Evolutionary conservation across 306 rosid species (phyloP).

Genomic region (Glycine latifolia): DNA sequence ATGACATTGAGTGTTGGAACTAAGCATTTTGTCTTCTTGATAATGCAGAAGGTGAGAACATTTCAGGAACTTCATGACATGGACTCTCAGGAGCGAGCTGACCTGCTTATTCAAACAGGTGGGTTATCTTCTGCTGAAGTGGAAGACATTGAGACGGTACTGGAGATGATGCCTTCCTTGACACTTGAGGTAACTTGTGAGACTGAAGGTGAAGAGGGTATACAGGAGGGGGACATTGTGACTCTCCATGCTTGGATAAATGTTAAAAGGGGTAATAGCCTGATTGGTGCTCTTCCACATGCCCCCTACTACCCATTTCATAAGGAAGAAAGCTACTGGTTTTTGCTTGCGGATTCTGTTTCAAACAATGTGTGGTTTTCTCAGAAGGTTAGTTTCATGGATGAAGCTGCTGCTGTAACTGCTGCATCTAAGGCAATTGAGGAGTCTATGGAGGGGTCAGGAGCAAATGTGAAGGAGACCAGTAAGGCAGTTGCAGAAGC

Average conservation of each 20-base stretch:
- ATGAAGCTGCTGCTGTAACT: slow-evolving; percentile 84
- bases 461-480: slow-evolving; percentile 79
- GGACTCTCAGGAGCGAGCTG: slow-evolving; percentile 79
- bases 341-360: slow-evolving; percentile 81
- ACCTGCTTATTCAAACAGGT: slow-evolving; percentile 78
- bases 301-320: slow-evolving; percentile 88
- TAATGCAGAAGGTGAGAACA: slow-evolving; percentile 84
- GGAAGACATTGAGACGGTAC: slow-evolving; percentile 82
- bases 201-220: slow-evolving; percentile 98
- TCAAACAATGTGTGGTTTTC: slow-evolving; percentile 88
- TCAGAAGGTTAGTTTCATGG: slow-evolving; percentile 97
- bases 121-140: slow-evolving; percentile 77
- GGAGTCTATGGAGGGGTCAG: slow-evolving; percentile 91
- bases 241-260: slow-evolving; percentile 89
- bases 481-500: slow-evolving; percentile 77
- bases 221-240: slow-evolving; percentile 93
- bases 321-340: slow-evolving; percentile 94
- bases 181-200: slow-evolving; percentile 74
- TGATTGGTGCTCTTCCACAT: slow-evolving; percentile 91
- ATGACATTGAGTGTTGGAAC: slow-evolving; percentile 18
- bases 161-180: slow-evolving; percentile 88
- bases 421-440: slow-evolving; percentile 91
- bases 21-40: slow-evolving; percentile 34
- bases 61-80: slow-evolving; percentile 90
- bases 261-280: slow-evolving; percentile 71